Evolutionary conservation across 208 protist genomes (phyloP).

Genomic region (Wallacemonas sp.): DNA sequence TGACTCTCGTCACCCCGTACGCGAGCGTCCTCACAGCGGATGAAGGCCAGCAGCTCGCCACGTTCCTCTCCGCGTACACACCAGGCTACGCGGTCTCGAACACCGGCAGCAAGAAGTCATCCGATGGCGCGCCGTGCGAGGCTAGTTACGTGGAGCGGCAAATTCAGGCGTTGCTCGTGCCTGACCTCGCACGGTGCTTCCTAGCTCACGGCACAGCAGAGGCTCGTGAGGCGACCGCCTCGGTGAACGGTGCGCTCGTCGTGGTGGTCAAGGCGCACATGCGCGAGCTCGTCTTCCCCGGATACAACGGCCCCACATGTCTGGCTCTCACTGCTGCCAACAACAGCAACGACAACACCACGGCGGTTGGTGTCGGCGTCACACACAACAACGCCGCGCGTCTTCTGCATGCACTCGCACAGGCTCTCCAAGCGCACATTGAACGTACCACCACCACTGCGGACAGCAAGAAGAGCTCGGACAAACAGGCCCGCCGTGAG

Average conservation of each 20-base stretch:
- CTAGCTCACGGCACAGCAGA: neutral
- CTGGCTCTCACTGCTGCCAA: neutral
- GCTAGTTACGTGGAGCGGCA: slow-evolving; percentile 10
- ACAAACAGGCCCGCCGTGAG: neutral
- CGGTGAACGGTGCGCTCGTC: neutral
- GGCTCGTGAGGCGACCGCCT: neutral
- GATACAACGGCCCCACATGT: neutral
- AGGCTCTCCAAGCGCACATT: neutral
- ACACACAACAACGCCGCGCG: neutral
- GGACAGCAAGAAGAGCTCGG: no score
- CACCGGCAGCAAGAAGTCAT: no score
- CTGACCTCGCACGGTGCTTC: slow-evolving; percentile 7
- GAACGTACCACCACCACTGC: neutral
- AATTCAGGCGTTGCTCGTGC: slow-evolving; percentile 1
- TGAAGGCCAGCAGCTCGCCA: slow-evolving; percentile 4
- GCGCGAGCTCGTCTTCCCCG: neutral
- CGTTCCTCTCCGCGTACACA: slow-evolving; percentile 2
- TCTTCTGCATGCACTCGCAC: slow-evolving; percentile 1
- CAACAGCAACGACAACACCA: neutral
- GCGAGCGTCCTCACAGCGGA: neutral
- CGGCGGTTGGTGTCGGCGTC: neutral
- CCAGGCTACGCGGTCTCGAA: neutral
- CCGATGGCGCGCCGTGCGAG: no score
- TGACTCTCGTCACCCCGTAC: neutral
- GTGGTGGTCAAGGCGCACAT: neutral